These are phyloP conservation scores for Trichoderma orchidacearum DNA, from an alignment of 495 filamentous ascomycete species.

Conservation along the genomic window DNA sequence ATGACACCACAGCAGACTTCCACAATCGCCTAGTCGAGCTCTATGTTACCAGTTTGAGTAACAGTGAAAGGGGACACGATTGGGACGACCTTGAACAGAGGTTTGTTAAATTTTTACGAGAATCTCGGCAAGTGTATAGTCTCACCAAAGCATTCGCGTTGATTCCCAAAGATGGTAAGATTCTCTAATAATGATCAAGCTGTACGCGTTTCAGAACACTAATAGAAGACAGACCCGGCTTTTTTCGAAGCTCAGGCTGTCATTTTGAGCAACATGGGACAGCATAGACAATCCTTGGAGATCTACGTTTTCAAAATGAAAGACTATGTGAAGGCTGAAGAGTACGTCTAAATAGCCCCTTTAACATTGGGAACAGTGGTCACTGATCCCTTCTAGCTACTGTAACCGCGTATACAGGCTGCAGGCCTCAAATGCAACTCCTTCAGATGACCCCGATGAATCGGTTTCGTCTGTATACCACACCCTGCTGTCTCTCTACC, in stretches of 20 bases:
- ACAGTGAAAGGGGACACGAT: conserved; percentile 28
- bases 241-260: conserved; percentile 89
- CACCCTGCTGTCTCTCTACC: conserved; percentile 79
- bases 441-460: conserved; percentile 35
- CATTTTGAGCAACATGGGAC: conserved; percentile 88
- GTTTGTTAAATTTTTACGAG: conserved; percentile 60
- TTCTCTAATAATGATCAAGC: background rate
- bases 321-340: conserved; percentile 82
- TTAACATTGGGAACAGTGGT: background rate
- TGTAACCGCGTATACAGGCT: conserved; percentile 70
- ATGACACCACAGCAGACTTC: conserved; percentile 71
- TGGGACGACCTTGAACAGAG: conserved; percentile 45
- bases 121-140: conserved; percentile 61
- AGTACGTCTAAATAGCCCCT: conserved; percentile 36
- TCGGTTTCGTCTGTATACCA: conserved; percentile 69
- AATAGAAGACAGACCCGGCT: conserved; percentile 44
- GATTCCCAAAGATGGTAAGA: conserved; percentile 66
- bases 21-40: conserved; percentile 72
- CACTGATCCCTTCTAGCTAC: conserved; percentile 40
- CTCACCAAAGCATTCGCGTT: conserved; percentile 58
- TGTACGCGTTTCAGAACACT: background rate
- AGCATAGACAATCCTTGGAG: conserved; percentile 84
- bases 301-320: conserved; percentile 93
- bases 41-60: conserved; percentile 53
- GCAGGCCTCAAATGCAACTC: conserved; percentile 29